Evolutionary conservation across 169 alveolate species (phyloP).

Genomic region (Plasmodium relictum): DNA sequence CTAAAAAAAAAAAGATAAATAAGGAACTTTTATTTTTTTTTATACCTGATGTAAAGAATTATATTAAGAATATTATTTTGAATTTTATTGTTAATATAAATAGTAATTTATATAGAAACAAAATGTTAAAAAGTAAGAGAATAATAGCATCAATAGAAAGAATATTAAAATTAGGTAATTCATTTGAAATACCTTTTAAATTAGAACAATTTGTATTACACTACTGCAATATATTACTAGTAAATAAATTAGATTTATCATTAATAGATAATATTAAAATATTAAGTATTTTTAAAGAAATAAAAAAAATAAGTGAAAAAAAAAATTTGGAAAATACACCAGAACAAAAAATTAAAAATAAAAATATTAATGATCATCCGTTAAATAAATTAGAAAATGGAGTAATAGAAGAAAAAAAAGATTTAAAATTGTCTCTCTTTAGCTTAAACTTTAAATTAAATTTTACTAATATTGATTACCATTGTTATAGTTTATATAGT

Average conservation of each 20-base stretch:
- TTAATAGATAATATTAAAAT: slow-evolving; percentile 52
- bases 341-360: background rate
- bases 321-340: background rate
- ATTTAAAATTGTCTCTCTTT: background rate
- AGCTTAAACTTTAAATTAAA: background rate
- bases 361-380: background rate
- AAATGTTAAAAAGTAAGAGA: slow-evolving; percentile 25
- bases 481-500: background rate
- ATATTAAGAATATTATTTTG: slow-evolving; percentile 51
- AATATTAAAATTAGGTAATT: slow-evolving; percentile 24
- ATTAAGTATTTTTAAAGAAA: slow-evolving; percentile 27
- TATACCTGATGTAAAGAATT: slow-evolving; percentile 45
- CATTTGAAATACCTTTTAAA: slow-evolving; percentile 34
- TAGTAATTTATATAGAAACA: background rate
- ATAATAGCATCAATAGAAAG: slow-evolving; percentile 50
- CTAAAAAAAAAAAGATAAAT: slow-evolving; percentile 17
- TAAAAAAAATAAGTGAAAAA: background rate
- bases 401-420: background rate
- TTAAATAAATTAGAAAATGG: background rate
- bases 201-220: slow-evolving; percentile 29
- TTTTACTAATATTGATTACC: background rate
- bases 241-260: slow-evolving; percentile 60
- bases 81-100: slow-evolving; percentile 38
- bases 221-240: slow-evolving; percentile 45
- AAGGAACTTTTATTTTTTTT: slow-evolving; percentile 24